Evolutionary conservation across 352 stramenopile species (phyloP).

Genomic region (Phytophthora aleatoria): DNA sequence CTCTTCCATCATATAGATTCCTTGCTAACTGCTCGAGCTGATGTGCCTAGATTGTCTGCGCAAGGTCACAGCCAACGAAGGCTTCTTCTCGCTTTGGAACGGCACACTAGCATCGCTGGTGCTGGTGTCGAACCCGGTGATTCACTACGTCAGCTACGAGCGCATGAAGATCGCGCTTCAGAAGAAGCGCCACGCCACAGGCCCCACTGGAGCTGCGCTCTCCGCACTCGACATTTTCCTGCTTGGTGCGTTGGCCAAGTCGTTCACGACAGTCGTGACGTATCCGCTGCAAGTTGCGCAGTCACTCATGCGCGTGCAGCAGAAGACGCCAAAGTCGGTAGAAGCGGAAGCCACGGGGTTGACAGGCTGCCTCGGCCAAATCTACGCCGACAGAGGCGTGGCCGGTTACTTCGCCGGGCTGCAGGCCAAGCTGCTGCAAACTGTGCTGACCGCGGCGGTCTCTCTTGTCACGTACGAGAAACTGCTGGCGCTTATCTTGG

Average conservation of each 20-base stretch:
- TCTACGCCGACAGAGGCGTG: conserved; percentile 76
- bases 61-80: conserved; percentile 75
- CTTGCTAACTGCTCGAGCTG: conserved; percentile 16
- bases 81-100: conserved; percentile 90
- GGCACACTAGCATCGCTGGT: conserved; percentile 91
- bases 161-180: conserved; percentile 85
- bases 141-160: conserved; percentile 96
- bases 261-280: conserved; percentile 91
- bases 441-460: conserved; percentile 92
- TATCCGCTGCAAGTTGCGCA: conserved; percentile 96
- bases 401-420: conserved; percentile 90
- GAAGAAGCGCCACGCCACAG: conserved; percentile 35
- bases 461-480: conserved; percentile 95
- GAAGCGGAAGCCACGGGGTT: conserved; percentile 17
- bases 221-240: conserved; percentile 90
- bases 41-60: conserved; percentile 44
- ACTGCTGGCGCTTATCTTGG: conserved; percentile 67
- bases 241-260: conserved; percentile 91
- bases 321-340: conserved; percentile 31
- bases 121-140: conserved; percentile 95
- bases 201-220: conserved; percentile 36
- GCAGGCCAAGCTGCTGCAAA: conserved; percentile 94
- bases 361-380: conserved; percentile 53
- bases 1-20: conserved; percentile 21
- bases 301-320: conserved; percentile 84